phyloP scores from a whole-genome alignment of 164 flowering plant species.

The Stephania japonica region DNA sequence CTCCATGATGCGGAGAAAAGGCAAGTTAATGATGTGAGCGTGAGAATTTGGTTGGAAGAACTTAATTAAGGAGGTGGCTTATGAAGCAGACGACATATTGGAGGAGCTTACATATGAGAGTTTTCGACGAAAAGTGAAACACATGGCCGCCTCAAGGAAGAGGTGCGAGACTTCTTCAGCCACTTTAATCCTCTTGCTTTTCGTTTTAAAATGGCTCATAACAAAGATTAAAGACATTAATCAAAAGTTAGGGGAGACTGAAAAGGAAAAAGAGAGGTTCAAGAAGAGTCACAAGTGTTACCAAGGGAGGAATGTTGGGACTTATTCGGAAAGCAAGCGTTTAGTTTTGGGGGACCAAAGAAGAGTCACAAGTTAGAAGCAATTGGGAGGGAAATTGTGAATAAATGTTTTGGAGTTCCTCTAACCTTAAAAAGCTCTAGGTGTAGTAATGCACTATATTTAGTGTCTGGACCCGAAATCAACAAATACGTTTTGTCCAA shows the following conservation, averaged over 20 bases:
- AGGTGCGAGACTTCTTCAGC: slow-evolving; percentile 9
- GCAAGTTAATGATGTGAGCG: slow-evolving; percentile 14
- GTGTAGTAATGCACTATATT: not conserved
- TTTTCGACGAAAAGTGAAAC: slow-evolving; percentile 2
- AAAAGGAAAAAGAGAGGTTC: not conserved
- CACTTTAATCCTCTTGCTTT: slow-evolving; percentile 5
- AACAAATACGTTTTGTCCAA: too few species aligned
- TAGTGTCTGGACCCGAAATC: too few species aligned
- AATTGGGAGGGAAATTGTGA: not conserved
- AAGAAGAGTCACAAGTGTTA: not conserved
- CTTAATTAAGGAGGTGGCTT: slow-evolving; percentile 14
- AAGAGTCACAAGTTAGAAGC: not conserved
- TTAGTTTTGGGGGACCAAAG: not conserved
- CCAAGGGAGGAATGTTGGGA: not conserved
- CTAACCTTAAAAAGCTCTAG: not conserved
- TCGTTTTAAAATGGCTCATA: not conserved
- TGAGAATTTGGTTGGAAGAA: slow-evolving; percentile 17
- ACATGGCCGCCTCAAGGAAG: not conserved
- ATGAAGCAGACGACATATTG: not conserved
- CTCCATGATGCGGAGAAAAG: slow-evolving; percentile 26
- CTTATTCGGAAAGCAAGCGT: not conserved
- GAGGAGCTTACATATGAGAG: slow-evolving; percentile 21
- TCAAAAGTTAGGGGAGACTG: not conserved
- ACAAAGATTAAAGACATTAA: not conserved
- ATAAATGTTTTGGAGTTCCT: not conserved